phyloP scores from a whole-genome alignment of 1,139 yeast species.

The Diutina rugosa region DNA sequence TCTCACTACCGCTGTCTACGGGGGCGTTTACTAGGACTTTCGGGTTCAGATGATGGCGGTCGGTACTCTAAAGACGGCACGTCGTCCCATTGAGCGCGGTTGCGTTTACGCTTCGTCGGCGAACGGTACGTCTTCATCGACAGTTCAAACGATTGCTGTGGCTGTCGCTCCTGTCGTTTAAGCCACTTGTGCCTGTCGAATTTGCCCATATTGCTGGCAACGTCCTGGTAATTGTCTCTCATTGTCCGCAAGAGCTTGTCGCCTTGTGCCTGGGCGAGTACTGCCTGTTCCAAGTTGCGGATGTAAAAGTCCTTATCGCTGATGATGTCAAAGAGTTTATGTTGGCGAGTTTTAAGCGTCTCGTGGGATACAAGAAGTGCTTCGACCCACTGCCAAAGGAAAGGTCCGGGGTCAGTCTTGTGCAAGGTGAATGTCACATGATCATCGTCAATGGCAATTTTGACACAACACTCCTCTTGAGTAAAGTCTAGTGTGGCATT shows the following conservation, averaged over 20 bases:
- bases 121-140: slow-evolving; percentile 9
- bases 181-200: not conserved
- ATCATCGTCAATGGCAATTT: not conserved
- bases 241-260: not conserved
- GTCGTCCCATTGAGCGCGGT: slow-evolving; percentile 3
- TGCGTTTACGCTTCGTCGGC: slow-evolving; percentile 2
- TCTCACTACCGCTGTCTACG: not conserved
- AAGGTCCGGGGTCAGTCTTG: not conserved
- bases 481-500: not conserved
- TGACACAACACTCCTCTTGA: not conserved
- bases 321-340: not conserved
- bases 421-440: not conserved
- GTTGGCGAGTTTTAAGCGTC: not conserved
- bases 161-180: not conserved
- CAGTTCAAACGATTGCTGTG: slow-evolving; percentile 6
- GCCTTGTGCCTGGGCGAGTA: not conserved
- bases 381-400: not conserved
- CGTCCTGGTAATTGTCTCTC: not conserved
- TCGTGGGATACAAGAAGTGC: not conserved
- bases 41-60: slow-evolving; percentile 6
- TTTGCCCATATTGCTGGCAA: not conserved
- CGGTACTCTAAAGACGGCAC: slow-evolving; percentile 3
- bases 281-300: not conserved
- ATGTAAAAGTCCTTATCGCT: not conserved
- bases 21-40: slow-evolving; percentile 5